Percentiles rank a stretch among this genome's conserved stretches.
phyloP scores from a whole-genome alignment of 345 rosid genomes.

The Salix arbutifolia region DNA sequence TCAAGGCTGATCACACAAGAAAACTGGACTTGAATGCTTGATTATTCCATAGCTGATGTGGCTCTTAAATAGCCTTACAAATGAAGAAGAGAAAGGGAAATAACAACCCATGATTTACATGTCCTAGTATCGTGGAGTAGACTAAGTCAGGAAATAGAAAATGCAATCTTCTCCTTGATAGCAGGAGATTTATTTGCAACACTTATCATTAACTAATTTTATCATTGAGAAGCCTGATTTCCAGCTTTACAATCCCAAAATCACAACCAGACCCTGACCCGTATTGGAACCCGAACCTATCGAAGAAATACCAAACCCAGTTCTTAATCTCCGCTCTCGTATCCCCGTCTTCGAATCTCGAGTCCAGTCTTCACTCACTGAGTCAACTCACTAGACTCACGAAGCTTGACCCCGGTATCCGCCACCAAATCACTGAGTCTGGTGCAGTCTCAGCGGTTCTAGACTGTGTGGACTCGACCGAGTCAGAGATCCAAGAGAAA shows the following conservation, averaged over 20 bases:
- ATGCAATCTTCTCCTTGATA: too few species aligned
- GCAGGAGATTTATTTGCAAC: too few species aligned
- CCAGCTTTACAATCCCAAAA: conserved; percentile 44
- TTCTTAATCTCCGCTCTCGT: conserved; percentile 50
- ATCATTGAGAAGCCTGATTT: conserved; percentile 75
- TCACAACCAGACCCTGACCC: conserved; percentile 14
- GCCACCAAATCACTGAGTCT: conserved; percentile 72
- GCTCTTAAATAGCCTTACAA: too few species aligned
- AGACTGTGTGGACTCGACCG: conserved; percentile 46
- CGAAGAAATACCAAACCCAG: conserved; percentile 23
- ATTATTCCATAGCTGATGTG: too few species aligned
- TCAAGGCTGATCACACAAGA: too few species aligned
- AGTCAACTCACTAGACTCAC: conserved; percentile 50
- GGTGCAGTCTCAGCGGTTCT: conserved; percentile 78
- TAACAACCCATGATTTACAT: too few species aligned
- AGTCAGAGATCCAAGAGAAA: conserved; percentile 48
- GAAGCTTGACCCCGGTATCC: conserved; percentile 59
- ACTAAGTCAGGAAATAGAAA: too few species aligned
- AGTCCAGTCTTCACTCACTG: conserved; percentile 55
- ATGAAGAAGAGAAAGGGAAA: too few species aligned
- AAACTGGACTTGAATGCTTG: too few species aligned
- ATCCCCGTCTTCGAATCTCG: conserved; percentile 42
- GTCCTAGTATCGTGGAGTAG: too few species aligned
- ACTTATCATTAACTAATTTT: too few species aligned
- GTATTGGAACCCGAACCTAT: not conserved